phyloP scores from a whole-genome alignment of 805 yeast genomes.

The Jamesozyma piceae region DNA sequence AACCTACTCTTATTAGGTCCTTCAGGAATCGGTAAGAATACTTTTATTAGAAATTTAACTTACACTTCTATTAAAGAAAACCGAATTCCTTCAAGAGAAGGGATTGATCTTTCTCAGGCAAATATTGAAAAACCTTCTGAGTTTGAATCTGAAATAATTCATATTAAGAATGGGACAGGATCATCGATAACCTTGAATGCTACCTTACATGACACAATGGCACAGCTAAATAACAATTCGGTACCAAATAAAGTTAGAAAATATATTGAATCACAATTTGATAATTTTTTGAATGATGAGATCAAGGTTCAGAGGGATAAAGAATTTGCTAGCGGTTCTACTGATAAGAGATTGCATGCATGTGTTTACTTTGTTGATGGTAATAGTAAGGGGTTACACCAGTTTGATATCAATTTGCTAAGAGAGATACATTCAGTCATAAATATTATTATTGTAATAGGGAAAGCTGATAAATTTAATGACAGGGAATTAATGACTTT shows the following conservation, averaged over 20 bases:
- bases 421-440: conserved; percentile 58
- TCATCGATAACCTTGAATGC: conserved; percentile 42
- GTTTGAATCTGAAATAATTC: conserved; percentile 1
- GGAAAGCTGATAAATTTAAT: conserved; percentile 74
- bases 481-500: conserved; percentile 46
- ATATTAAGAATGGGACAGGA: neutral
- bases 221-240: conserved; percentile 47
- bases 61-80: neutral
- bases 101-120: neutral
- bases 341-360: conserved; percentile 70
- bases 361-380: conserved; percentile 68
- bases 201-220: conserved; percentile 35
- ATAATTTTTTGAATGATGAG: conserved; percentile 64
- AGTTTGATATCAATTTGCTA: conserved; percentile 59
- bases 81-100: neutral
- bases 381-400: conserved; percentile 38
- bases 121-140: neutral
- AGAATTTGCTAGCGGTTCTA: conserved; percentile 26
- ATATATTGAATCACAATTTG: conserved; percentile 63
- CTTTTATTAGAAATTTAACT: conserved; percentile 55
- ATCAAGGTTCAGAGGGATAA: conserved; percentile 66
- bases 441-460: conserved; percentile 74
- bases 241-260: conserved; percentile 43
- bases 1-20: conserved; percentile 65
- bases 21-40: conserved; percentile 64